phyloP scores from a whole-genome alignment of 306 rosid genomes.

The Dalbergia cochinchinensis region DNA sequence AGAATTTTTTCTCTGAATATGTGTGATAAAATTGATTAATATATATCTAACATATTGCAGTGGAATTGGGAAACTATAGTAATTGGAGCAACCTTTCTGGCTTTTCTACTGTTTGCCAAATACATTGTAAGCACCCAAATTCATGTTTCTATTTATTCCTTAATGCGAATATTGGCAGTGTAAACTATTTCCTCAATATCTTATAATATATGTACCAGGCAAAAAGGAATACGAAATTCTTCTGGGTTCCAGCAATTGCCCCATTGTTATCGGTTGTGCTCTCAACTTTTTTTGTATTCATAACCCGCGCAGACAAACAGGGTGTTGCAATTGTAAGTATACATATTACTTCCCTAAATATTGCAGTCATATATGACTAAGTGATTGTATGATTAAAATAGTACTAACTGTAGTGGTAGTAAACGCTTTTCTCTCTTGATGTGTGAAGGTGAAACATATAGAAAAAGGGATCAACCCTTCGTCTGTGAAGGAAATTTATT shows the following conservation, averaged over 20 bases:
- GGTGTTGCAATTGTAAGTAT: conserved; percentile 89
- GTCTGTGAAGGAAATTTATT: conserved; percentile 70
- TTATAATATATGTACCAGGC: conserved; percentile 64
- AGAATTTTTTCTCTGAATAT: too few species aligned
- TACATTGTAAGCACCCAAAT: conserved; percentile 65
- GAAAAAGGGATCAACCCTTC: conserved; percentile 90
- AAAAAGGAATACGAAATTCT: conserved; percentile 74
- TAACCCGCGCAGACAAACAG: conserved; percentile 85
- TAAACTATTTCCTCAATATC: conserved; percentile 44
- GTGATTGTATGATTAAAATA: conserved; percentile 8
- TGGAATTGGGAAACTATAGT: conserved; percentile 97
- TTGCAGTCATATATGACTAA: conserved; percentile 10
- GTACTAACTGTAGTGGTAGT: conserved; percentile 14
- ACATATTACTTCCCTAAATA: conserved; percentile 15
- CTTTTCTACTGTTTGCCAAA: conserved; percentile 77
- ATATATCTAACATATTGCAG: conserved; percentile 59
- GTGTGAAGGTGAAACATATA: conserved; percentile 76
- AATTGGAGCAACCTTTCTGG: conserved; percentile 73
- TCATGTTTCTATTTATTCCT: conserved; percentile 7
- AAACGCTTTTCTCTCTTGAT: conserved; percentile 2
- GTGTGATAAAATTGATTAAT: conserved; percentile 9
- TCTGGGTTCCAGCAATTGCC: conserved; percentile 98
- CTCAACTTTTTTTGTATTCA: conserved; percentile 83
- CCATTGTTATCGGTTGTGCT: conserved; percentile 85
- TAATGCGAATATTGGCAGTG: conserved; percentile 9